Conservation (phyloP, 2,329 filamentous ascomycete species). For the Atkinsonella texensis region DNA sequence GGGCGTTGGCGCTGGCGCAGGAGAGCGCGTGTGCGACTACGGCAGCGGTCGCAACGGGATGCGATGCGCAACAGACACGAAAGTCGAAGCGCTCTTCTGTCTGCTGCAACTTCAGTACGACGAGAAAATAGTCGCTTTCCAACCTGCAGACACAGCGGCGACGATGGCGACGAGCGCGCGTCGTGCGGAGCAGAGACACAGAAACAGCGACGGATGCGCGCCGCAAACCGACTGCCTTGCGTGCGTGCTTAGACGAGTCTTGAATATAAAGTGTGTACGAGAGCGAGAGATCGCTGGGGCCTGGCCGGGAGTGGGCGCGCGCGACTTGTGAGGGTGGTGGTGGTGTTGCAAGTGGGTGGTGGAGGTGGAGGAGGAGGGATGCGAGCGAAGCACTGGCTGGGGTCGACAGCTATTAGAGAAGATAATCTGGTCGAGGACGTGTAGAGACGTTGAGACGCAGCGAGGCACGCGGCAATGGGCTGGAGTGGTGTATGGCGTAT, state of each 20-base stretch:
- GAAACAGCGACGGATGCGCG: slow-evolving; percentile 1
- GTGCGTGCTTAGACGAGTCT: background rate
- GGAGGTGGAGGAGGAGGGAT: slow-evolving; percentile 11
- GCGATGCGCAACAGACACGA: slow-evolving; percentile 4
- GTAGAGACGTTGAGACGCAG: background rate
- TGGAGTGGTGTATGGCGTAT: slow-evolving; percentile 1
- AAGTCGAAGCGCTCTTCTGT: background rate
- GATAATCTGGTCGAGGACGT: no score
- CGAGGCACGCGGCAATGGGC: slow-evolving; percentile 9
- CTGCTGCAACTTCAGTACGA: slow-evolving; percentile 3
- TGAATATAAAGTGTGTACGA: slow-evolving; percentile 2
- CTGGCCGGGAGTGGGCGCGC: slow-evolving; percentile 12
- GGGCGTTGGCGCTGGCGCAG: slow-evolving; percentile 6
- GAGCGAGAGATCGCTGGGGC: slow-evolving; percentile 4
- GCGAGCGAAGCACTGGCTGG: slow-evolving; percentile 8
- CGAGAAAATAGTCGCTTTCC: background rate
- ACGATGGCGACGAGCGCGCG: slow-evolving; percentile 5
- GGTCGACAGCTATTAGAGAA: slow-evolving; percentile 3
- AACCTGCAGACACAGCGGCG: slow-evolving; percentile 1
- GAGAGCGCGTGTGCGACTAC: slow-evolving; percentile 8
- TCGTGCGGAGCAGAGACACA: slow-evolving; percentile 4
- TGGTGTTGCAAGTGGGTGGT: slow-evolving; percentile 11
- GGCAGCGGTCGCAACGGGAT: slow-evolving; percentile 4
- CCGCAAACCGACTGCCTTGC: slow-evolving; percentile 1
- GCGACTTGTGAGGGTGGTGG: slow-evolving; percentile 6